phyloP scores from a whole-genome alignment of 768 basidiomycete species.

The Gloeostereum incarnatum region DNA sequence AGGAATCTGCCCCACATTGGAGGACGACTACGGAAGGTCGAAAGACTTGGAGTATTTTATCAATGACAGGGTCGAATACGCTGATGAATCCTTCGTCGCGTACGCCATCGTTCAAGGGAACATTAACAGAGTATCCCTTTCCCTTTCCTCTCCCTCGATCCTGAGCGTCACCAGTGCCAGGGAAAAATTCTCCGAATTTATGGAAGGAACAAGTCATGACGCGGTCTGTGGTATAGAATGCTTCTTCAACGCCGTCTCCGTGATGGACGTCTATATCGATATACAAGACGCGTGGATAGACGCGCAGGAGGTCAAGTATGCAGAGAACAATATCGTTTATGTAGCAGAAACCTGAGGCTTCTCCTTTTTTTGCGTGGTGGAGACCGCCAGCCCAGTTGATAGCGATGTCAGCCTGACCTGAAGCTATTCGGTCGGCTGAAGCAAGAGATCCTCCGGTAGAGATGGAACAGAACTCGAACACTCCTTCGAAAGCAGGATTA shows the following conservation, averaged over 20 bases:
- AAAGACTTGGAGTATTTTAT: conserved; percentile 77
- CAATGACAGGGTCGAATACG: conserved; percentile 86
- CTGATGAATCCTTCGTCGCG: conserved; percentile 81
- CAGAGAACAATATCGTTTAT: conserved; percentile 96
- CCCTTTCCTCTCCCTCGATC: conserved; percentile 81
- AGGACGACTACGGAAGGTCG: conserved; percentile 82
- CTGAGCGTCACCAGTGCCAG: conserved; percentile 73
- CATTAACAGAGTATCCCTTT: conserved; percentile 84
- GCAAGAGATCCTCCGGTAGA: conserved; percentile 92
- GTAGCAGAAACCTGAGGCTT: conserved; percentile 98
- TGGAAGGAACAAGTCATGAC: conserved; percentile 98
- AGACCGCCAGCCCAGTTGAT: conserved; percentile 84
- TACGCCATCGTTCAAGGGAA: conserved; percentile 91
- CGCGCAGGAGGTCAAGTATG: conserved; percentile 87
- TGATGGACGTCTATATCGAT: conserved; percentile 99
- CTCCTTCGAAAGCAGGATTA: conserved; percentile 92
- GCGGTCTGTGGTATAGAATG: conserved; percentile 94
- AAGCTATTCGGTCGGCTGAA: conserved; percentile 72
- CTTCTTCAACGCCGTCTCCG: conserved; percentile 98
- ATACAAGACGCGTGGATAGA: conserved; percentile 82
- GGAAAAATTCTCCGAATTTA: conserved; percentile 73
- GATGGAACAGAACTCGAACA: conserved; percentile 96
- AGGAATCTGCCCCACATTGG: conserved; percentile 94
- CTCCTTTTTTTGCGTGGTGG: conserved; percentile 98
- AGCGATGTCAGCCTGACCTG: conserved; percentile 64